Evolutionary conservation across 371 early-diverging fungal species (phyloP).

Genomic region (Mucor ambiguus): DNA sequence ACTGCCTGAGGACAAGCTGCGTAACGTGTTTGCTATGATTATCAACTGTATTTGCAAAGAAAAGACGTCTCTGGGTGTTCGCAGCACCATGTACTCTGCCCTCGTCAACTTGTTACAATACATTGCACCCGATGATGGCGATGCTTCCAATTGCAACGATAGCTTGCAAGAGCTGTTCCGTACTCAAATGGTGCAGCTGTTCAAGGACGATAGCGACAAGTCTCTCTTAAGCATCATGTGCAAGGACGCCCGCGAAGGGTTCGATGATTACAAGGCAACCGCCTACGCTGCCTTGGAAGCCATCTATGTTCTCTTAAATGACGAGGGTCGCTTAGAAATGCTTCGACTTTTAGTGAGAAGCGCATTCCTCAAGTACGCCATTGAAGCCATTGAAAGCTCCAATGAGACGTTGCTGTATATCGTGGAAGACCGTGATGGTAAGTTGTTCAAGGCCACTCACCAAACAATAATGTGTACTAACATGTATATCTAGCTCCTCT

Average conservation of each 20-base stretch:
- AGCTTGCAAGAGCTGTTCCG: conserved; percentile 4
- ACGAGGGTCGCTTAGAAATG: not conserved
- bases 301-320: conserved; percentile 35
- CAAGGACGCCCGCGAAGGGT: conserved; percentile 82
- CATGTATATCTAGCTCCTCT: conserved; percentile 41
- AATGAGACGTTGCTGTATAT: conserved; percentile 61
- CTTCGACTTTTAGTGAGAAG: conserved; percentile 54
- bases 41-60: conserved; percentile 62
- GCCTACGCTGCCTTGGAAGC: conserved; percentile 80
- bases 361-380: conserved; percentile 64
- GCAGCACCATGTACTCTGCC: conserved; percentile 80
- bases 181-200: conserved; percentile 61
- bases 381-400: conserved; percentile 60
- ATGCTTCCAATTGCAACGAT: not conserved
- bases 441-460: not conserved
- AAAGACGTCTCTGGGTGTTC: conserved; percentile 57
- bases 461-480: too few relatives aligned
- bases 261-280: conserved; percentile 79
- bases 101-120: conserved; percentile 73
- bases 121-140: conserved; percentile 23
- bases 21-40: conserved; percentile 61
- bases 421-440: conserved; percentile 36
- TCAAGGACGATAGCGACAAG: conserved; percentile 42
- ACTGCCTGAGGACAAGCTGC: conserved; percentile 54
- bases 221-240: conserved; percentile 67